These are phyloP conservation scores for Fusarium sp. DNA, from an alignment of 2,329 filamentous ascomycete genomes.

Conservation along the genomic window DNA sequence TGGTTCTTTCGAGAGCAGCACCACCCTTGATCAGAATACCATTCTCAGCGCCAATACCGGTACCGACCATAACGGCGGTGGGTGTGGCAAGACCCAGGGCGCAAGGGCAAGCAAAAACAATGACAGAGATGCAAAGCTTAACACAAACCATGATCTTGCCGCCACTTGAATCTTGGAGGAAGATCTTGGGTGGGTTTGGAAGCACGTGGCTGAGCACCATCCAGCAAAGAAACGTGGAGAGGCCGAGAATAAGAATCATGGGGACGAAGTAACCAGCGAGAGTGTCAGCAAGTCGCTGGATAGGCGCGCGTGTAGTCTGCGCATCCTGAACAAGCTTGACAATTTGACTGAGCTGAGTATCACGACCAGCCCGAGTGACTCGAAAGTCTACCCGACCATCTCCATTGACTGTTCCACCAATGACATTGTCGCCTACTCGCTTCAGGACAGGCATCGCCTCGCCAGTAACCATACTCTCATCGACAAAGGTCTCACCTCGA, in stretches of 20 bases:
- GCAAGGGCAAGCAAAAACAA: slow-evolving; percentile 97
- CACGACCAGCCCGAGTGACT: slow-evolving; percentile 90
- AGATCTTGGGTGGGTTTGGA: slow-evolving; percentile 86
- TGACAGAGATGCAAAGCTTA: slow-evolving; percentile 97
- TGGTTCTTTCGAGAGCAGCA: slow-evolving; percentile 89
- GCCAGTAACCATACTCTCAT: slow-evolving; percentile 98
- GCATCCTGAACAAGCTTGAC: slow-evolving; percentile 98
- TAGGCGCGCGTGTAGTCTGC: slow-evolving; percentile 92
- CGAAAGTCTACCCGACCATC: slow-evolving; percentile 91
- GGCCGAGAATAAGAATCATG: slow-evolving; percentile 83
- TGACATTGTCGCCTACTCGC: slow-evolving; percentile 79
- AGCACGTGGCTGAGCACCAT: slow-evolving; percentile 94
- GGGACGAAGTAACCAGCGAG: slow-evolving; percentile 96
- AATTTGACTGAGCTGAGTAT: slow-evolving; percentile 97
- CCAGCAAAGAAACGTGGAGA: slow-evolving; percentile 89
- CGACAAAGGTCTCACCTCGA: slow-evolving; percentile 90
- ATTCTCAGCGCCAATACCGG: slow-evolving; percentile 94
- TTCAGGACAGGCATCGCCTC: slow-evolving; percentile 97
- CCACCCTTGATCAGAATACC: slow-evolving; percentile 99
- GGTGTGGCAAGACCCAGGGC: slow-evolving; percentile 95
- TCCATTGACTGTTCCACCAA: slow-evolving; percentile 96
- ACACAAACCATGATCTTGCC: slow-evolving; percentile 96
- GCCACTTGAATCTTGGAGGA: slow-evolving; percentile 81
- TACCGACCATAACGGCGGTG: slow-evolving; percentile 98
- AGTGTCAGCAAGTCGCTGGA: slow-evolving; percentile 90